Conservation (phyloP, 192 early-diverging fungal species). For the Coemansia sp. region DNA sequence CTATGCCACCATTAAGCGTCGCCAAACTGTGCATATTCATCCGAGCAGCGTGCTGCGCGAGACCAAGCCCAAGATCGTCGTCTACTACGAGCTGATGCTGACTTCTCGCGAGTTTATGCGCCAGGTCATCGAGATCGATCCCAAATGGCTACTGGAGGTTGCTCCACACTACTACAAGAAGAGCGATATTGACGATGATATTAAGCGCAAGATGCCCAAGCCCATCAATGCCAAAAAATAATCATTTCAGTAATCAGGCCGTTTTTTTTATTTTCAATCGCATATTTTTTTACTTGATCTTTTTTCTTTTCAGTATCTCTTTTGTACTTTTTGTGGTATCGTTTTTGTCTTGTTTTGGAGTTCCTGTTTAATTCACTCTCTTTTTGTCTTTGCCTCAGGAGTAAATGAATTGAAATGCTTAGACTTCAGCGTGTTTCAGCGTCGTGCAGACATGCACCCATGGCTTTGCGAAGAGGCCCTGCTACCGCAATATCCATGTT, state of each 20-base stretch:
- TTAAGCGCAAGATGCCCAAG: slow-evolving; percentile 55
- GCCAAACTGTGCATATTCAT: slow-evolving; percentile 90
- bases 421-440: not conserved
- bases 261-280: not conserved
- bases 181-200: slow-evolving; percentile 64
- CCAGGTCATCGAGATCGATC: slow-evolving; percentile 88
- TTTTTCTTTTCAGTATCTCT: not conserved
- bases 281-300: not conserved
- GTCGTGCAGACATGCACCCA: not conserved
- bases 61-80: slow-evolving; percentile 80
- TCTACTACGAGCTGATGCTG: slow-evolving; percentile 92
- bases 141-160: slow-evolving; percentile 76
- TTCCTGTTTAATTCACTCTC: not conserved
- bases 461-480: not conserved
- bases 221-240: slow-evolving; percentile 10
- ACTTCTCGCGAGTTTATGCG: slow-evolving; percentile 97
- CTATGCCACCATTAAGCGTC: slow-evolving; percentile 89
- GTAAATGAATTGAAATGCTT: not conserved
- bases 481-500: not conserved
- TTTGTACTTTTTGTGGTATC: not conserved
- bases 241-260: not conserved
- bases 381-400: not conserved
- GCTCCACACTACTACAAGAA: slow-evolving; percentile 94
- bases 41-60: slow-evolving; percentile 83
- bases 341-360: not conserved